phyloP scores from a whole-genome alignment of 2,329 filamentous ascomycete species.

The Paecilomyces niveus region DNA sequence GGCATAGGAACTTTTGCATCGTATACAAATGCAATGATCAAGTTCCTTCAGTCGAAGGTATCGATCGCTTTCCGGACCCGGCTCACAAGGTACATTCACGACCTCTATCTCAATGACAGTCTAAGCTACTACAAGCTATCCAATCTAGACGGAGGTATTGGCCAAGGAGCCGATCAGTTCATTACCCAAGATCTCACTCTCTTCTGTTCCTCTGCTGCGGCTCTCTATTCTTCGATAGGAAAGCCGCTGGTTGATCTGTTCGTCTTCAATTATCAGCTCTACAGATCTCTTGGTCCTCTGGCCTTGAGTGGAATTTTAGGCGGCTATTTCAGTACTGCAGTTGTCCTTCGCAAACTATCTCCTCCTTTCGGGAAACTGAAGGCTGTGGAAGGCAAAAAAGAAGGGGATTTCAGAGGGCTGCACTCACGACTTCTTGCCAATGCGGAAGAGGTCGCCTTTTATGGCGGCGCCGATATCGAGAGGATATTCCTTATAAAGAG shows the following conservation, averaged over 20 bases:
- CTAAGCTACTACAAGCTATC: conserved; percentile 94
- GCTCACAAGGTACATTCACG: conserved; percentile 92
- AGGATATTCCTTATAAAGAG: conserved; percentile 86
- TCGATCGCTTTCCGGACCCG: conserved; percentile 96
- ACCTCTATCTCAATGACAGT: conserved; percentile 89
- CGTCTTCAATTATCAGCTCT: conserved; percentile 97
- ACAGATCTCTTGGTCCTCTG: conserved; percentile 80
- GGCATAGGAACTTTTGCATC: conserved; percentile 88
- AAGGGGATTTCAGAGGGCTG: conserved; percentile 87
- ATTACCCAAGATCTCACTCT: conserved; percentile 95
- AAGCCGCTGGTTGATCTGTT: conserved; percentile 96
- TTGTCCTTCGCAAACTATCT: conserved; percentile 77
- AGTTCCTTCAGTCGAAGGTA: conserved; percentile 94
- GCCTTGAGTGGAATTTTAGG: conserved; percentile 78
- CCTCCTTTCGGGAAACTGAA: conserved; percentile 96
- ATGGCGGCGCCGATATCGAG: conserved; percentile 91
- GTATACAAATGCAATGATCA: conserved; percentile 99
- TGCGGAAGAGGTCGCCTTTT: conserved; percentile 95
- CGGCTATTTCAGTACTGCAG: conserved; percentile 92
- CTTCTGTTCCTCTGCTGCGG: conserved; percentile 88
- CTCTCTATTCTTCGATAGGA: conserved; percentile 91
- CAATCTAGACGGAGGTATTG: conserved; percentile 87
- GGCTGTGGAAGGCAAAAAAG: conserved; percentile 87
- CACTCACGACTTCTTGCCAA: conserved; percentile 93
- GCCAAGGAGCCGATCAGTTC: conserved; percentile 88